Base-by-base conservation (phyloP, 129 eudicot genomes). In the Artemisia argyi region DNA sequence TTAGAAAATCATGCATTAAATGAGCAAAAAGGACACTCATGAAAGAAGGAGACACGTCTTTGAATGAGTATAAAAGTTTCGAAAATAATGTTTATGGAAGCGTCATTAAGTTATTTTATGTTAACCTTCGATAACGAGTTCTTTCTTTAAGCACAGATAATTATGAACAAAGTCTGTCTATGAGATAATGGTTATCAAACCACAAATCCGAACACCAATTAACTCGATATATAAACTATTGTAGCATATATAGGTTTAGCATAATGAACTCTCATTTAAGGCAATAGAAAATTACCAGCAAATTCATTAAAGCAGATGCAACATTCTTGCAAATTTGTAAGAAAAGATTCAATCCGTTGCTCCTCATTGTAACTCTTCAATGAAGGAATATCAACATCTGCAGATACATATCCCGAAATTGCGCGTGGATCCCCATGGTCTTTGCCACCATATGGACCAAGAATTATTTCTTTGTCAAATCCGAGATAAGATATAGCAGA, bases 301-400 rank as follows among this genome's bases (percentile, higher is more conserved):
- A 71, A 90, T 79, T 94, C 96, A 58, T 89, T 83, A 63, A 78
- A 88, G 80, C 99, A 94, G 47, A 94, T 90, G 85, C 91, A 82
- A 65, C 97, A 94, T 76, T 90, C 85, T 79, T 94, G 99, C 50
- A 88, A 74, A 64, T 81, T 87, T 73, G 70, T 88, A 70, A 72
- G 72, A 75, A 90, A 94, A 81, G 54, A 75, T 66, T 84, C 97
- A 76, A 84, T 73, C 47, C 68, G 81, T 54, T 82, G 84, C 76
- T 84, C 89, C 12, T 88, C 94, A 62, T 90, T 88, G 78, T 94
- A 90, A 68, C 89, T 85, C 86, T 86, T 90, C 35, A 94, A 17
- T 3, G 68, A 74, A 73, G 96, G 96, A 69, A 90, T 82, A 80
- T 90, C 97, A 42, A 83, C 75, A 75, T 90, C 85, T 3, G 91